Conservation (phyloP, 2,329 filamentous ascomycete genomes). For the Penicillium sp. region DNA sequence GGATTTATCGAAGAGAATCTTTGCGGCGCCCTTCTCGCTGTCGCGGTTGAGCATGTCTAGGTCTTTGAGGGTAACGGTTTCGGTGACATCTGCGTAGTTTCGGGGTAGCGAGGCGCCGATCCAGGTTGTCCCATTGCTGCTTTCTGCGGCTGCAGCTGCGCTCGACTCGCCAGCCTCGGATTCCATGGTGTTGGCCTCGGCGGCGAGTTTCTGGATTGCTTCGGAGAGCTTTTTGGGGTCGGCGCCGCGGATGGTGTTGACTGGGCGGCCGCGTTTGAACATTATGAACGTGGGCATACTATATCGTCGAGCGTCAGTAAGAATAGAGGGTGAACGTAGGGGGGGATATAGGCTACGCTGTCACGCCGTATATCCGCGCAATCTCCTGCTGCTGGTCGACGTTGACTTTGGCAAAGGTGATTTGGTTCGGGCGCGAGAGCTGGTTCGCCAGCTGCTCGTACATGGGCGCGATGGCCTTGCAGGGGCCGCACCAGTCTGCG, state of each 20-base stretch:
- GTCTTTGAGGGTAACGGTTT: constrained; percentile 72
- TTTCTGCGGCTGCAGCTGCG: constrained; percentile 38
- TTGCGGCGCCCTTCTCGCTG: constrained; percentile 67
- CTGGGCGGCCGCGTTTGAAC: constrained; percentile 67
- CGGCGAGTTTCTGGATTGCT: constrained; percentile 66
- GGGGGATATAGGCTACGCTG: constrained; percentile 47
- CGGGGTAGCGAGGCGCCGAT: constrained; percentile 69
- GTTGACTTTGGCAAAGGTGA: constrained; percentile 86
- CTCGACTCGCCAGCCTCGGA: constrained; percentile 40
- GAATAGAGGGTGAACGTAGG: neutral
- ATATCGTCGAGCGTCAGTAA: neutral
- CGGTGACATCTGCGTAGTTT: constrained; percentile 78
- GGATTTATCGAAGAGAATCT: constrained; percentile 65
- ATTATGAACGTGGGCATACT: constrained; percentile 90
- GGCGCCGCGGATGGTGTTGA: constrained; percentile 69
- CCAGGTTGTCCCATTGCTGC: constrained; percentile 52
- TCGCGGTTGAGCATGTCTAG: constrained; percentile 87
- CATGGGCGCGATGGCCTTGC: constrained; percentile 76
- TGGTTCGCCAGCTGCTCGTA: constrained; percentile 72
- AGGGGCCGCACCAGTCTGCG: constrained; percentile 80
- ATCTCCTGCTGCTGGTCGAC: constrained; percentile 73
- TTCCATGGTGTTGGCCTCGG: constrained; percentile 54
- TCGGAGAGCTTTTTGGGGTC: constrained; percentile 67
- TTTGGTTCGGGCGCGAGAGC: constrained; percentile 65
- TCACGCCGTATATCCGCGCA: constrained; percentile 67